Percentiles rank a stretch among this genome's conserved stretches.
phyloP scores from a whole-genome alignment of 441 rosid species.

The Erodium texanum region DNA sequence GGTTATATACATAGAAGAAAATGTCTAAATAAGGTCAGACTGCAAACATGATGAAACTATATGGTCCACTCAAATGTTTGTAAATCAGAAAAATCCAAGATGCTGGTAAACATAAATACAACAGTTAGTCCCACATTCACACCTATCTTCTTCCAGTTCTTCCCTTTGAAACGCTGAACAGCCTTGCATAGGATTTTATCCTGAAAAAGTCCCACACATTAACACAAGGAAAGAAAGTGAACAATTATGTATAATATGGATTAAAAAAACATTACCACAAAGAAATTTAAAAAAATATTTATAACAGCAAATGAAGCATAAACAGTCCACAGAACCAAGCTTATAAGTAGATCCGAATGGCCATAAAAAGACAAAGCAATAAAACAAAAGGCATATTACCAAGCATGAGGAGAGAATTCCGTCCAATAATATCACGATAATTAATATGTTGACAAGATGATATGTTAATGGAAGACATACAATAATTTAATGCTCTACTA shows the following conservation, averaged over 20 bases:
- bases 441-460: background rate
- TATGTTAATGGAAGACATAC: background rate
- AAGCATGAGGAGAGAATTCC: background rate
- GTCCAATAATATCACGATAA: background rate
- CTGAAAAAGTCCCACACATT: slow-evolving; percentile 27
- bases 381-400: background rate
- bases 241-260: background rate
- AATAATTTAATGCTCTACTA: background rate
- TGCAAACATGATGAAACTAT: background rate
- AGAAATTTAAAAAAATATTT: background rate
- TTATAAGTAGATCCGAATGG: background rate
- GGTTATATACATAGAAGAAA: background rate
- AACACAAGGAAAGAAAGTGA: slow-evolving; percentile 3
- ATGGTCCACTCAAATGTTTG: background rate
- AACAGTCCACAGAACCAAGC: background rate
- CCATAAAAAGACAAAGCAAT: background rate
- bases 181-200: slow-evolving; percentile 86
- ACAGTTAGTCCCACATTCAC: slow-evolving; percentile 3
- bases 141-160: slow-evolving; percentile 99
- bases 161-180: slow-evolving; percentile 90
- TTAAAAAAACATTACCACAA: background rate
- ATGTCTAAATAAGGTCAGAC: background rate
- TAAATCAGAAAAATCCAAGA: background rate
- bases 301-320: background rate
- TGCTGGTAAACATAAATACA: background rate